Evolutionary conservation across 1,139 yeast species (phyloP).

Genomic region (Suhomyces kunorum): DNA sequence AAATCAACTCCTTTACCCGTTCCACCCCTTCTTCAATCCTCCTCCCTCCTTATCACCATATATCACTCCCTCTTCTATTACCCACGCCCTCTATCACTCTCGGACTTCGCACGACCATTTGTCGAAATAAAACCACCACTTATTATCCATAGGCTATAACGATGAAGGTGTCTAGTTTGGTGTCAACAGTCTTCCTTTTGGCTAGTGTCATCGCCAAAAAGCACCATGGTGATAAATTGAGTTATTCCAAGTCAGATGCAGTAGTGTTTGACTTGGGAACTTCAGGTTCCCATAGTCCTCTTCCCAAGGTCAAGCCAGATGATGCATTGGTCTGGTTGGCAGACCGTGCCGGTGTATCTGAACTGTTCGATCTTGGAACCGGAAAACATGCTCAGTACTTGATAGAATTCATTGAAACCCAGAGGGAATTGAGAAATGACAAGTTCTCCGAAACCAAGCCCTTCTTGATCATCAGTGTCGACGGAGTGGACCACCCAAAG

Average conservation of each 20-base stretch:
- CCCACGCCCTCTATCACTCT: background rate
- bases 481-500: conserved; percentile 40
- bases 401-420: conserved; percentile 30
- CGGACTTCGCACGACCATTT: conserved; percentile 16
- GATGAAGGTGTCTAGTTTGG: conserved; percentile 12
- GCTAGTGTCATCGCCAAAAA: conserved; percentile 6
- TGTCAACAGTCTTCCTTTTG: conserved; percentile 11
- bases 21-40: background rate
- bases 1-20: background rate
- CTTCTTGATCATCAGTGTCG: conserved; percentile 39
- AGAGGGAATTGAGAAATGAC: conserved; percentile 15
- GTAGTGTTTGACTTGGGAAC: conserved; percentile 24
- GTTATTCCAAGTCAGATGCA: conserved; percentile 7
- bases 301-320: conserved; percentile 17
- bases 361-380: conserved; percentile 34
- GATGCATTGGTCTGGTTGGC: conserved; percentile 37
- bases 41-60: too few species aligned
- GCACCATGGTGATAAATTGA: background rate
- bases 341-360: conserved; percentile 43
- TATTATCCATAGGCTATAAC: conserved; percentile 1
- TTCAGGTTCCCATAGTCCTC: conserved; percentile 9
- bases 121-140: conserved; percentile 6
- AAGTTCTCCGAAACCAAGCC: conserved; percentile 21
- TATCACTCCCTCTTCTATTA: background rate
- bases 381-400: conserved; percentile 23